Base-by-base conservation (phyloP, 371 early-diverging fungal species). In the Haplosporangium sp. region DNA sequence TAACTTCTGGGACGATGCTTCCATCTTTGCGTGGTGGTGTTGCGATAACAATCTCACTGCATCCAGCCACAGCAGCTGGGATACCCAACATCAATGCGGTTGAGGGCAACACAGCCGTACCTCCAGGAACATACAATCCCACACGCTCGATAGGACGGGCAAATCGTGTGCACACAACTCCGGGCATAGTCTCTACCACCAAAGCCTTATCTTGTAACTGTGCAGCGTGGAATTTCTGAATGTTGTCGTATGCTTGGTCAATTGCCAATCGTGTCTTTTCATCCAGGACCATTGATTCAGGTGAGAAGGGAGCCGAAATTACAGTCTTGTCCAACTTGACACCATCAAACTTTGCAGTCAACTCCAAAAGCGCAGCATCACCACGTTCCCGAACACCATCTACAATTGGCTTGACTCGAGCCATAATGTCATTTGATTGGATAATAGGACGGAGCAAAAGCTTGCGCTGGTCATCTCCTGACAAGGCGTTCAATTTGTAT, bases 111-210 rank as follows among this genome's bases (percentile, higher is more conserved):
- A 98, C 95, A 1, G 99, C 99, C 27, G 97, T 94, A n/a, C 99
- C 99, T 53, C 99, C 99, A 10, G 99, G 99, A 4, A 99, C 96
- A 76, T 99, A 99, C 57, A 99, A 84, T 40, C 99, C 99, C 64
- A 99, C 98, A 9, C 92, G 87, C 84, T 98, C 96, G 78, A 99
- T 98, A 17, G 99, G 94, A 34, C 98, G 90, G 45, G 90, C 89
- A 83, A 97, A 96, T 20, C 98, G 91, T 34, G 95, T 90, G 86
- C 98, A 99, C 4, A 87, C 87, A 17, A 99, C 96, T 47, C 99
- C 99, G 6, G 98, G 97, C 96, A 96, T 96, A 3, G 98, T 97
- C 84, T 98, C 98, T 4, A 98, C 97, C 11, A 85, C 85, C 44
- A 96, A 83, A 3, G 88, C 85, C 44, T 88, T 88, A 13, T 84